Conservation (phyloP, 208 protist species). For the Leishmania guyanensis region DNA sequence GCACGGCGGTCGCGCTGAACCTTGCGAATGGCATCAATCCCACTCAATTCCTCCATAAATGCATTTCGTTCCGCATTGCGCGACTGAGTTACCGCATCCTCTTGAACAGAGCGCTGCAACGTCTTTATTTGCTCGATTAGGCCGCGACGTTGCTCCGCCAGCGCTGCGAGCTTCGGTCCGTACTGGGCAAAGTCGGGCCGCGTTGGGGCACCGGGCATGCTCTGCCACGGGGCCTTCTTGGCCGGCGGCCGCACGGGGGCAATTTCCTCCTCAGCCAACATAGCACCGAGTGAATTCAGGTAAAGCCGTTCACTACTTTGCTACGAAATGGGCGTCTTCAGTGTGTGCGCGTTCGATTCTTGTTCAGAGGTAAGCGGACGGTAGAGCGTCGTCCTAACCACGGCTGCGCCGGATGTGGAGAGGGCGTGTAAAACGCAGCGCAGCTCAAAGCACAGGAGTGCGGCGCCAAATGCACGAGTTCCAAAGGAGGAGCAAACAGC, state of each 20-base stretch:
- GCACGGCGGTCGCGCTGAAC: conserved; percentile 49
- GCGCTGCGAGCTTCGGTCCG: conserved; percentile 38
- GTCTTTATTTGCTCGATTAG: conserved; percentile 61
- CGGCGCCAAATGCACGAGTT: not conserved
- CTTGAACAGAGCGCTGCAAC: conserved; percentile 56
- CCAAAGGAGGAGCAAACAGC: not conserved
- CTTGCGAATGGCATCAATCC: conserved; percentile 61
- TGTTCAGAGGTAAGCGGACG: not conserved
- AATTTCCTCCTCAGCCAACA: conserved; percentile 18
- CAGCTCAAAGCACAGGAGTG: not conserved
- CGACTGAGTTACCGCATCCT: conserved; percentile 35
- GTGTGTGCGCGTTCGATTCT: not conserved
- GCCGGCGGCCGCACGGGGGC: not conserved
- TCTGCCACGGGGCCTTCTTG: conserved; percentile 54
- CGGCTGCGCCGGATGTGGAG: not conserved
- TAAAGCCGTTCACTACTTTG: too few relatives aligned
- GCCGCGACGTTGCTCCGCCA: conserved; percentile 45
- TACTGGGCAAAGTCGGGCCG: conserved; percentile 52
- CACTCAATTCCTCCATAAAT: conserved; percentile 43
- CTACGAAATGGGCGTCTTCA: not conserved
- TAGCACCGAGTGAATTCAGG: not conserved
- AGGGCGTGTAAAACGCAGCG: not conserved
- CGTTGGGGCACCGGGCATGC: conserved; percentile 51
- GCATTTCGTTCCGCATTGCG: conserved; percentile 45
- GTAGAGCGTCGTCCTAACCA: too few relatives aligned